A percentile compares a stretch with the other conserved stretches of the same genome.
phyloP scores from a whole-genome alignment of 164 flowering plant genomes.

The Magnolia sinica region DNA sequence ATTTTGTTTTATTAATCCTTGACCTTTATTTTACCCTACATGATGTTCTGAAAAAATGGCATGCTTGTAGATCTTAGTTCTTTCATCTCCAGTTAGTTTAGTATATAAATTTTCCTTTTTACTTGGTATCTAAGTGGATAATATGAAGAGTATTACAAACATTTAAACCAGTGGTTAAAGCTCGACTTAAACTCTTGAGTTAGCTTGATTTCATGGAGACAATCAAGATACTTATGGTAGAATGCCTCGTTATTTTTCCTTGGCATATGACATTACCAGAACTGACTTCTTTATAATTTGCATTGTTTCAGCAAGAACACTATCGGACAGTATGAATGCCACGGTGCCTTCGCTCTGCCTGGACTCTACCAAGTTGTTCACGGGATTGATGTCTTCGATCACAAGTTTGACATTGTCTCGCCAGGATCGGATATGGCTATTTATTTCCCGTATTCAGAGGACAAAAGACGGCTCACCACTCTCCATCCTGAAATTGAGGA shows the following conservation, averaged over 20 bases:
- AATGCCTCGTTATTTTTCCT: neutral
- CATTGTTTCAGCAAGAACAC: conserved; percentile 4
- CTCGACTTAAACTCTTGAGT: no score
- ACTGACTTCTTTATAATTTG: neutral
- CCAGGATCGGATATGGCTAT: conserved; percentile 92
- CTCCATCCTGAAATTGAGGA: conserved; percentile 91
- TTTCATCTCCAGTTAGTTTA: neutral
- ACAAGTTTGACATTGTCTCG: conserved; percentile 75
- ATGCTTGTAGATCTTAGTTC: neutral
- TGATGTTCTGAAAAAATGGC: neutral
- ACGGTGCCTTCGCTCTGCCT: conserved; percentile 4
- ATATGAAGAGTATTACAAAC: no score
- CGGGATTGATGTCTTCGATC: conserved; percentile 9
- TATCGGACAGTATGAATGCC: conserved; percentile 8
- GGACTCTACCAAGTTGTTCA: conserved; percentile 4
- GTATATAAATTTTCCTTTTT: neutral
- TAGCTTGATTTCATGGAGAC: no score
- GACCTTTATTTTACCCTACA: no score
- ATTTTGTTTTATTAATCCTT: no score
- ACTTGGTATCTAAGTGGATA: no score
- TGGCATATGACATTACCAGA: neutral
- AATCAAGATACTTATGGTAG: neutral
- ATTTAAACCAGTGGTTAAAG: no score
- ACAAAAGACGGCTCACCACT: conserved; percentile 56
- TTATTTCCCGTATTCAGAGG: conserved; percentile 82